Evolutionary conservation across 148 eudicot genomes (phyloP), one percentile per base, ranked within the genome.

Genomic region (Nepenthes gracilis): DNA sequence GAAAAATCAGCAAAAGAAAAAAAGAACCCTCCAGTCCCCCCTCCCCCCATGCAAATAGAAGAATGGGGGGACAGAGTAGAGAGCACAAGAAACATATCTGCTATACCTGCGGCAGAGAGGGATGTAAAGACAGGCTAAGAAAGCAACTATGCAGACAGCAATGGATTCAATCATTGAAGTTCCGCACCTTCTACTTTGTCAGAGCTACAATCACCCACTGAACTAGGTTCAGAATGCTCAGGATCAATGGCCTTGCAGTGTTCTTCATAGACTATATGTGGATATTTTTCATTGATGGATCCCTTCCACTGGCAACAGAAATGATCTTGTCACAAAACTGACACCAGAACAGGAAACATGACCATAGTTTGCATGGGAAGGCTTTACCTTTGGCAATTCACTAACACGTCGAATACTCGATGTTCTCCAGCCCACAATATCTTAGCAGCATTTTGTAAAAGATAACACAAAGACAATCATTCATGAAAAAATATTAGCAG

Each of bases 341-440:
- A 49, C 70, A 65, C 63, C 53, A 36, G 14, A 53, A 49, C 36
- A 6, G 33, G 12, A 14, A 67, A 54, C 10, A 12, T 14, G 63
- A 65, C 36, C 43, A 32, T 9, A 71, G 40, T 48, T 57, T 14
- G 23, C 62, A 70, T 6, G 53, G 32, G 54, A 65, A 58, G 60
- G 64, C 35, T 36, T 51, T 74, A 94, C 99, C 97, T 86, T 81
- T 12, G 99, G 99, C 75, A 94, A 79, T 70, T 94, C 97, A 74
- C 58, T 77, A 62, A 71, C 71, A 32, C 87, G 92, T 70, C 99
- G 81, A 33, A 94, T 89, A 66, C 88, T 86, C 55, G 99, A 83
- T 43, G 99, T 94, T 76, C 99, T 77, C 97, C 97, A 94, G 36
- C 99, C 99, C 43, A 94, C 99, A 58, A 94, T 84, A 78, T 89